Conservation (phyloP, 1,139 yeast genomes). For the Debaryomyces coudertii region DNA sequence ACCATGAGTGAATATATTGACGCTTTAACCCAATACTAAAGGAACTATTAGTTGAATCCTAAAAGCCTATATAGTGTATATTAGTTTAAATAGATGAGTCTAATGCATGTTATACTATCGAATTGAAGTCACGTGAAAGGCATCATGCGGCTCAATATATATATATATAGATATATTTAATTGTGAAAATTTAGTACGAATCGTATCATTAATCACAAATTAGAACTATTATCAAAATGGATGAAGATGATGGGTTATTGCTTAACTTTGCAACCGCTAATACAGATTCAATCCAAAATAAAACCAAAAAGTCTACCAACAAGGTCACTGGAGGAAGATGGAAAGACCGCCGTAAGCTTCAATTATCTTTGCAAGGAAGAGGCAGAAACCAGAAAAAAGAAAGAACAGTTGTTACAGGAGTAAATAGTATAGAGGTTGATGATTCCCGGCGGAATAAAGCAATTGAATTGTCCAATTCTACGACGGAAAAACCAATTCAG, state of each 20-base stretch:
- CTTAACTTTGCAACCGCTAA: conserved; percentile 60
- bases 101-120: not conserved
- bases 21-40: conserved; percentile 10
- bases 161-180: not conserved
- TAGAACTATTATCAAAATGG: conserved; percentile 18
- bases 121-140: conserved; percentile 7
- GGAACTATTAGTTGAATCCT: not conserved
- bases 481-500: conserved; percentile 8
- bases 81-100: conserved; percentile 4
- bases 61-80: conserved; percentile 6
- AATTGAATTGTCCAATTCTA: not conserved
- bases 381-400: conserved; percentile 36
- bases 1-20: conserved; percentile 35
- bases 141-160: conserved; percentile 7
- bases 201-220: conserved; percentile 1
- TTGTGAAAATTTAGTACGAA: conserved; percentile 2
- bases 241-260: conserved; percentile 65
- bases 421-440: conserved; percentile 38
- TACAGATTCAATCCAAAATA: conserved; percentile 19
- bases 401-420: conserved; percentile 34
- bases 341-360: conserved; percentile 73
- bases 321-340: conserved; percentile 74
- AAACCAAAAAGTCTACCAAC: conserved; percentile 8
- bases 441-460: conserved; percentile 22
- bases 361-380: conserved; percentile 51